A percentile compares a stretch with the other conserved stretches of the same genome.
Conservation (phyloP, 768 basidiomycete species). For the Suillus hirtellus region DNA sequence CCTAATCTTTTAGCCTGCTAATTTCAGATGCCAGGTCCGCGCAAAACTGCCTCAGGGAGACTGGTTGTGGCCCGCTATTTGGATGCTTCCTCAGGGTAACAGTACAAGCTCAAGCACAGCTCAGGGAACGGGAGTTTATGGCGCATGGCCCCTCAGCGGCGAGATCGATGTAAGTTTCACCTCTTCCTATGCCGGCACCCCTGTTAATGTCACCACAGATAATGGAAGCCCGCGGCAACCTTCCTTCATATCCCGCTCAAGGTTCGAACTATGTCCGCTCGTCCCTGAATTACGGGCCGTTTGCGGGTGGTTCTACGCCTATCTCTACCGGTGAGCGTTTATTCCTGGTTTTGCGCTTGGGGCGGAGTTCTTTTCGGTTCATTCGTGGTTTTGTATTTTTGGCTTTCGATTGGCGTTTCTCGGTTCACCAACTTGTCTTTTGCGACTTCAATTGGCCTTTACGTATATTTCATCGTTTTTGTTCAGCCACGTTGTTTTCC, state of each 20-base stretch:
- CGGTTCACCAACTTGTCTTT: neutral
- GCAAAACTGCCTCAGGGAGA: conserved; percentile 63
- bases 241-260: conserved; percentile 40
- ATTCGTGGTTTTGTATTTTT: neutral
- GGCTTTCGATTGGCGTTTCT: neutral
- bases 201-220: conserved; percentile 32
- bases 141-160: conserved; percentile 52
- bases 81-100: conserved; percentile 32
- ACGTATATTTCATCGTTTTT: neutral
- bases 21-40: conserved; percentile 37
- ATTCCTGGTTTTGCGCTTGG: neutral
- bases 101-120: conserved; percentile 8
- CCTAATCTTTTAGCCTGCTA: neutral
- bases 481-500: neutral
- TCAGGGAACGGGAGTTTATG: conserved; percentile 27
- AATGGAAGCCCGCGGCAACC: conserved; percentile 54
- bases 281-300: conserved; percentile 69
- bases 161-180: conserved; percentile 56
- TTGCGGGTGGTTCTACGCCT: conserved; percentile 34
- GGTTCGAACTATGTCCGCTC: conserved; percentile 53
- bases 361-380: neutral
- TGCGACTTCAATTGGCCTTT: neutral
- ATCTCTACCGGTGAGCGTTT: conserved; percentile 27
- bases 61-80: conserved; percentile 37
- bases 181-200: neutral